Percentiles rank a stretch among this genome's conserved stretches.
These are phyloP conservation scores for Zygoascus flipseniorum DNA, from an alignment of 805 yeast genomes.

Conservation along the genomic window DNA sequence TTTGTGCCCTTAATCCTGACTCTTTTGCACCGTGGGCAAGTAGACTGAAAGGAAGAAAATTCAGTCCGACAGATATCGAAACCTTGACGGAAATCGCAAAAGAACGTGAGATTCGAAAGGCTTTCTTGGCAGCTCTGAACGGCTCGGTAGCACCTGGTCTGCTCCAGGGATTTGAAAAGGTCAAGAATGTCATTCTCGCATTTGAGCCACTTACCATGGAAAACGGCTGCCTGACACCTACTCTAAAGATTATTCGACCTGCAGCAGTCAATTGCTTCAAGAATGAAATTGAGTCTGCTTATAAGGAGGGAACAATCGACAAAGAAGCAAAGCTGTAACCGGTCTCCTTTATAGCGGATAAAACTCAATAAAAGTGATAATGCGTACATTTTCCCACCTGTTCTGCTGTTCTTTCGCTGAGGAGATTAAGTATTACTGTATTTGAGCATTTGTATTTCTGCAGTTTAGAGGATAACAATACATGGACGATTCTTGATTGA, in stretches of 20 bases:
- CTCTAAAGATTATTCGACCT: slow-evolving; percentile 48
- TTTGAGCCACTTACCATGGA: slow-evolving; percentile 54
- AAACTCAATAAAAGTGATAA: too few species aligned
- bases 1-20: slow-evolving; percentile 52
- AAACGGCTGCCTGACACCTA: slow-evolving; percentile 60
- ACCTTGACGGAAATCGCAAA: slow-evolving; percentile 25
- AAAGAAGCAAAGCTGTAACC: background rate
- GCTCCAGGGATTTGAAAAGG: slow-evolving; percentile 55
- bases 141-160: slow-evolving; percentile 28
- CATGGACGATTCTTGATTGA: too few species aligned
- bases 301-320: slow-evolving; percentile 37
- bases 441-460: too few species aligned
- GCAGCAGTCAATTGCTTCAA: slow-evolving; percentile 39
- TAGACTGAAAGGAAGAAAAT: slow-evolving; percentile 26
- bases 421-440: too few species aligned
- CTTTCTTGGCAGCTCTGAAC: slow-evolving; percentile 34
- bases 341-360: too few species aligned
- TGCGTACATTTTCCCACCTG: too few species aligned
- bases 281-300: slow-evolving; percentile 35
- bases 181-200: slow-evolving; percentile 45
- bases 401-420: too few species aligned
- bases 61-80: slow-evolving; percentile 21
- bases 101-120: slow-evolving; percentile 29
- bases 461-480: too few species aligned
- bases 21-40: slow-evolving; percentile 28